Percentiles rank a stretch among this genome's conserved stretches.
Evolutionary conservation across 2,329 filamentous ascomycete genomes (phyloP).

Genomic region (Ophiostoma novo-ulmi): DNA sequence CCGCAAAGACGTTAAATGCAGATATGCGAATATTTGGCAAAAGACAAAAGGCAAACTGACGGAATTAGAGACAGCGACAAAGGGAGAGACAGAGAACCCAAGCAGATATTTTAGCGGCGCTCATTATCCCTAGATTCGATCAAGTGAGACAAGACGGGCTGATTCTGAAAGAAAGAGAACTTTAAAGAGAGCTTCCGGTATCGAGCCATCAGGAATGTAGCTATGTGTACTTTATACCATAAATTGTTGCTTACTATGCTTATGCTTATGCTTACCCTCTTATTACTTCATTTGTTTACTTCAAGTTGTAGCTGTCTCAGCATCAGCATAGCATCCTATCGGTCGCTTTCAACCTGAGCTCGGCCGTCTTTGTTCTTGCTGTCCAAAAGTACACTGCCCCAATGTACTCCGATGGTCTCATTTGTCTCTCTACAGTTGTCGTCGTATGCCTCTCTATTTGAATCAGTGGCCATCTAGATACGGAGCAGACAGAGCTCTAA

Average conservation of each 20-base stretch:
- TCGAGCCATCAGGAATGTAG: neutral
- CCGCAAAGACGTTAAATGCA: slow-evolving; percentile 6
- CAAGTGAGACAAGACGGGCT: neutral
- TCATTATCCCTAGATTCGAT: neutral
- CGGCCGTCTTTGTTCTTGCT: slow-evolving; percentile 1
- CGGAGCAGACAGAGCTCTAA: neutral
- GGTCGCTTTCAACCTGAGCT: slow-evolving; percentile 3
- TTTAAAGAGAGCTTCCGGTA: neutral
- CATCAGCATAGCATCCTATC: neutral
- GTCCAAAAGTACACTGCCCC: neutral
- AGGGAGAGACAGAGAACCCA: neutral
- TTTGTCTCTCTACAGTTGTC: neutral
- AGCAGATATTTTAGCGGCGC: neutral
- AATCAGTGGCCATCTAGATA: neutral
- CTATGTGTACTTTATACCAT: neutral
- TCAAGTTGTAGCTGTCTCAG: neutral
- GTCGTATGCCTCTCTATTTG: neutral
- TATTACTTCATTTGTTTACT: neutral
- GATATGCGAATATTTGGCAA: neutral
- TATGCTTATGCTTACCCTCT: neutral
- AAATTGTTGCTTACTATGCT: neutral
- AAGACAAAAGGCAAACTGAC: neutral
- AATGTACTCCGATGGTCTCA: neutral
- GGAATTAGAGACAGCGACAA: neutral
- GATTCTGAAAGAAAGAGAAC: neutral